Percentiles rank a stretch among this genome's conserved stretches.
These are phyloP conservation scores for Harrya chromipes DNA, from an alignment of 768 basidiomycete species.

Conservation along the genomic window DNA sequence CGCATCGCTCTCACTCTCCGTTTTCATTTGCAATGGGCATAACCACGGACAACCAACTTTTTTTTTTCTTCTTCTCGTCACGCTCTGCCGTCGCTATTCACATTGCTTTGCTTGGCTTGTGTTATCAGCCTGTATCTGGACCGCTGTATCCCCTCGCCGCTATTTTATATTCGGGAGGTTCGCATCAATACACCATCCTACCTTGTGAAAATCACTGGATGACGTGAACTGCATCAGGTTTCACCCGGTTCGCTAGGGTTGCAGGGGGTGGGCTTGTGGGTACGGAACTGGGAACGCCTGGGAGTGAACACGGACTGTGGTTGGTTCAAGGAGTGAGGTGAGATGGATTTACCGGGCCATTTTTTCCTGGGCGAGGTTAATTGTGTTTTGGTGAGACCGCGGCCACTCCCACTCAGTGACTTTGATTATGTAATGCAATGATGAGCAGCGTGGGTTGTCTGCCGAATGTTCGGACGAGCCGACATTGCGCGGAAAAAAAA, in stretches of 20 bases:
- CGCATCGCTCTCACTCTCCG: constrained; percentile 1
- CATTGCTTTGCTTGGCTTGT: constrained; percentile 15
- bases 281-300: constrained; percentile 3
- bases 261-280: not conserved
- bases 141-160: constrained; percentile 20
- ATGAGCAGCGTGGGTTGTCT: too few relatives aligned
- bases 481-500: not conserved
- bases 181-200: constrained; percentile 13
- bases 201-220: constrained; percentile 21
- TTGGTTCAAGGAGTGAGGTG: too few relatives aligned
- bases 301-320: constrained; percentile 1
- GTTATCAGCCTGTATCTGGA: constrained; percentile 22
- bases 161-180: constrained; percentile 17
- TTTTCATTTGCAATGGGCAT: constrained; percentile 12
- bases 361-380: not conserved
- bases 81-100: constrained; percentile 4
- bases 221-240: constrained; percentile 13
- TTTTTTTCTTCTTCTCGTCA: constrained; percentile 8
- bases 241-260: constrained; percentile 4
- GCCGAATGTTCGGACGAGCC: too few relatives aligned
- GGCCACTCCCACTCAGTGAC: too few relatives aligned
- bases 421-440: constrained; percentile 14
- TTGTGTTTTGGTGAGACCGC: constrained; percentile 4
- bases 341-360: too few relatives aligned
- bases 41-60: constrained; percentile 15